A percentile compares a stretch with the other conserved stretches of the same genome.
phyloP scores from a whole-genome alignment of 371 early-diverging fungal species.

The Mucor velutinosus region DNA sequence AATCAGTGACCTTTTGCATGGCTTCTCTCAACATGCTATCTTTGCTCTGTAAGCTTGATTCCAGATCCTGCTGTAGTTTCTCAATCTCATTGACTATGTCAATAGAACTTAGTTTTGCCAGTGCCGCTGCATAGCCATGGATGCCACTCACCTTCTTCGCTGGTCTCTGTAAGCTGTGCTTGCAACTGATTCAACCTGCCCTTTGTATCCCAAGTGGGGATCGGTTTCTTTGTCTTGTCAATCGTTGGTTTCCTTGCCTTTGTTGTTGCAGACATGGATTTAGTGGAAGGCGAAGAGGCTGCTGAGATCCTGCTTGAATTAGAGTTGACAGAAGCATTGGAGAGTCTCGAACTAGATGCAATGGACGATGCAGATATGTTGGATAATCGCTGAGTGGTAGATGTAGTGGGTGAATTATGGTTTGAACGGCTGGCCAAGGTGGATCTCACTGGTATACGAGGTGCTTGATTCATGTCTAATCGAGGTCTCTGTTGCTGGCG shows the following conservation, averaged over 20 bases:
- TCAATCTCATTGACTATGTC: slow-evolving; percentile 57
- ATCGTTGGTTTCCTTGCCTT: not conserved
- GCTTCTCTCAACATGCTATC: slow-evolving; percentile 61
- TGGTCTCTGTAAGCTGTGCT: slow-evolving; percentile 25
- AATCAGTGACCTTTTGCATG: slow-evolving; percentile 46
- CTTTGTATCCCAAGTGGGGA: slow-evolving; percentile 65
- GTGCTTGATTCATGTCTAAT: slow-evolving; percentile 5
- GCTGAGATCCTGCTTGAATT: not conserved
- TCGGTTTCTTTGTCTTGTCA: not conserved
- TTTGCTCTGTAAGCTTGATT: slow-evolving; percentile 57
- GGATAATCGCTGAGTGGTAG: not conserved
- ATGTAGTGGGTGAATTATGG: not conserved
- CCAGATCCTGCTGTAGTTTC: slow-evolving; percentile 48
- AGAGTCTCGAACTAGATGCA: not conserved
- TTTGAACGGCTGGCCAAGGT: slow-evolving; percentile 13
- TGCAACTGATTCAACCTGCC: slow-evolving; percentile 58
- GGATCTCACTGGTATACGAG: slow-evolving; percentile 9
- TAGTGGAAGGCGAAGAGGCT: not conserved
- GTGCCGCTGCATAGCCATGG: no score
- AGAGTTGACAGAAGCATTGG: not conserved
- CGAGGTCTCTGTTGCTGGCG: not conserved
- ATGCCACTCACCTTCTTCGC: slow-evolving; percentile 23
- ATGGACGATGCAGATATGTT: not conserved
- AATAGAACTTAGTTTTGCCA: no score
- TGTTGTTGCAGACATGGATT: not conserved